phyloP scores from a whole-genome alignment of 2,329 filamentous ascomycete species.

The Drechslerella dactyloides region DNA sequence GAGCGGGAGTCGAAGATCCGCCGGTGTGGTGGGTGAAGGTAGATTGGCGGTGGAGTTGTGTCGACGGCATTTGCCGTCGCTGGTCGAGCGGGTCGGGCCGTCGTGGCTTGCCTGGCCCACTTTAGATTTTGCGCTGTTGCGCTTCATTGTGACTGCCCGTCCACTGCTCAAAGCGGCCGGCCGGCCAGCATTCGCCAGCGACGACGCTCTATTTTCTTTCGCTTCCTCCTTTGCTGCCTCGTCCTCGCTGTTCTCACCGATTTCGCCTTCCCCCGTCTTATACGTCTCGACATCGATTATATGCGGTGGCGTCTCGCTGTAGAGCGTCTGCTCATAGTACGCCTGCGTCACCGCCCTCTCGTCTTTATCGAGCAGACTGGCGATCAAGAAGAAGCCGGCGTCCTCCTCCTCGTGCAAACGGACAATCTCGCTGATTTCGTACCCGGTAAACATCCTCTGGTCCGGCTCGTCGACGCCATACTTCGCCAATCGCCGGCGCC shows the following conservation, averaged over 20 bases:
- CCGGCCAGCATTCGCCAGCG: background rate
- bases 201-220: background rate
- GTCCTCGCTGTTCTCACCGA: background rate
- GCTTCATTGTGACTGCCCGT: no score
- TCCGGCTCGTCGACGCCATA: background rate
- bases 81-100: no score
- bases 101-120: no score
- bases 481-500: background rate
- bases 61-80: no score
- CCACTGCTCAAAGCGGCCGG: no score
- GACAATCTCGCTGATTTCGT: conserved; percentile 1
- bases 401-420: conserved; percentile 2
- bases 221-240: background rate
- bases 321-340: conserved; percentile 6
- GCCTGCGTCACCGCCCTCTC: conserved; percentile 2
- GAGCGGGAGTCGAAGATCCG: no score
- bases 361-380: conserved; percentile 12
- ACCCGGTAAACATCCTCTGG: background rate
- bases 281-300: background rate
- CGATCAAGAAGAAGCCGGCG: conserved; percentile 8
- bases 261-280: background rate
- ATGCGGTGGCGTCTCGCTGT: background rate
- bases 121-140: no score
- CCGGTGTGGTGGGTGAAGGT: no score
- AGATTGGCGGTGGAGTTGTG: no score